Evolutionary conservation across 2,329 filamentous ascomycete genomes (phyloP).

Genomic region (Verticillium alfalfae): DNA sequence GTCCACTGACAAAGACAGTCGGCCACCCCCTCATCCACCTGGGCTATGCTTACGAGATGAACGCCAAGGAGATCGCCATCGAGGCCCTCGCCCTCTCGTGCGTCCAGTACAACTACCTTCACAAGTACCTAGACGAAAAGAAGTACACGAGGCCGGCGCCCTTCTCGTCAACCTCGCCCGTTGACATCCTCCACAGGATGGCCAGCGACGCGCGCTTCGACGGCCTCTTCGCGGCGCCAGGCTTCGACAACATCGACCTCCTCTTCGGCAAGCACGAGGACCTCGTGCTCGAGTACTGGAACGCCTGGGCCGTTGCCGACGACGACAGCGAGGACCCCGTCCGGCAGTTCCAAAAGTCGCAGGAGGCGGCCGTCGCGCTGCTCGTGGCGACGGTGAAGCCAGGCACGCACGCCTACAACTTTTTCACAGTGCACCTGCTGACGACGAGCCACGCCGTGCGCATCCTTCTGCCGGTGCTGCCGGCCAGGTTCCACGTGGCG

Average conservation of each 20-base stretch:
- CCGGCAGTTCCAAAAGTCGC: slow-evolving; percentile 70
- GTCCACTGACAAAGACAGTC: slow-evolving; percentile 42
- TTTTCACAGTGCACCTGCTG: slow-evolving; percentile 76
- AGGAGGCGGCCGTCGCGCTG: slow-evolving; percentile 55
- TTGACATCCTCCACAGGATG: slow-evolving; percentile 68
- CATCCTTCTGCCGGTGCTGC: slow-evolving; percentile 75
- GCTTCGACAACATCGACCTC: slow-evolving; percentile 56
- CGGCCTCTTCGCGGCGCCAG: slow-evolving; percentile 53
- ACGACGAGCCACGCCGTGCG: slow-evolving; percentile 84
- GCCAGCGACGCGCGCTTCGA: slow-evolving; percentile 65
- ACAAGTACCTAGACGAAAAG: slow-evolving; percentile 66
- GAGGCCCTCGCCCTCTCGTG: slow-evolving; percentile 73
- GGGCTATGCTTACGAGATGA: slow-evolving; percentile 87
- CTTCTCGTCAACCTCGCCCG: slow-evolving; percentile 54
- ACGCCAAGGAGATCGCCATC: slow-evolving; percentile 79
- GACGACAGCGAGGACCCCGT: slow-evolving; percentile 46
- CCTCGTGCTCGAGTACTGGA: slow-evolving; percentile 81
- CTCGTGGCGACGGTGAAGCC: slow-evolving; percentile 55
- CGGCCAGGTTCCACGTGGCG: slow-evolving; percentile 63
- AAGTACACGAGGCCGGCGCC: slow-evolving; percentile 62
- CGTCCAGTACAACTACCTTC: slow-evolving; percentile 52
- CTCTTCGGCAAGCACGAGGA: slow-evolving; percentile 66
- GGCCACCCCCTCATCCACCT: slow-evolving; percentile 92
- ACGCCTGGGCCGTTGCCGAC: slow-evolving; percentile 64
- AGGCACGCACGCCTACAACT: slow-evolving; percentile 66